Conservation (phyloP, 257 asterid genomes). For the Forsythia viridissima region DNA sequence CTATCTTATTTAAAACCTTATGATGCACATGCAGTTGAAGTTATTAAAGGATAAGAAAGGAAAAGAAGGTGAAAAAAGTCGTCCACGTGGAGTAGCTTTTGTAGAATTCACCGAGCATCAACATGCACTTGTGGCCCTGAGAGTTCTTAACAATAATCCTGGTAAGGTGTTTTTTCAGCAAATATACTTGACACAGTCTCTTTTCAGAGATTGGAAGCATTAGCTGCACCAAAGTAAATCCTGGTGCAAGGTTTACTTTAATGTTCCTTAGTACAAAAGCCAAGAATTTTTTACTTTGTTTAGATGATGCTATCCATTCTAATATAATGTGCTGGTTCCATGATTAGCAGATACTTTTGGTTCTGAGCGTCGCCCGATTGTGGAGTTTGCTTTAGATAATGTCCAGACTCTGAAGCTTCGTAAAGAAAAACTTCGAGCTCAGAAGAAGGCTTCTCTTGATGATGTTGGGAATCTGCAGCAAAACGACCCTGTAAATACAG, state of each 20-base stretch:
- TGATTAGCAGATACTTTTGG: constrained; percentile 68
- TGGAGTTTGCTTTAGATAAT: constrained; percentile 95
- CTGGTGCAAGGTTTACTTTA: constrained; percentile 2
- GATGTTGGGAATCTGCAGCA: constrained; percentile 27
- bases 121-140: constrained; percentile 95
- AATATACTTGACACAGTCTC: neutral
- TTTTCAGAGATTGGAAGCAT: neutral
- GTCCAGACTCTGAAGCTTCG: constrained; percentile 78
- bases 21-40: constrained; percentile 57
- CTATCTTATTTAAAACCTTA: neutral
- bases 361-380: constrained; percentile 89
- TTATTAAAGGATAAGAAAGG: constrained; percentile 71
- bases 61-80: constrained; percentile 53
- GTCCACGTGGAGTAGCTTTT: constrained; percentile 91
- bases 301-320: neutral
- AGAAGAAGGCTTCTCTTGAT: constrained; percentile 41
- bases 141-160: constrained; percentile 96
- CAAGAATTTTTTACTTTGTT: neutral
- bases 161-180: constrained; percentile 40
- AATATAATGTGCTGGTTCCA: constrained; percentile 1
- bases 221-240: constrained; percentile 4
- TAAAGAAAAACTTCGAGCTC: constrained; percentile 59
- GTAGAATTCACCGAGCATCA: constrained; percentile 95
- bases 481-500: constrained; percentile 25
- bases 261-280: neutral